Conservation (phyloP, 345 rosid species). For the Sonneratia alba region DNA sequence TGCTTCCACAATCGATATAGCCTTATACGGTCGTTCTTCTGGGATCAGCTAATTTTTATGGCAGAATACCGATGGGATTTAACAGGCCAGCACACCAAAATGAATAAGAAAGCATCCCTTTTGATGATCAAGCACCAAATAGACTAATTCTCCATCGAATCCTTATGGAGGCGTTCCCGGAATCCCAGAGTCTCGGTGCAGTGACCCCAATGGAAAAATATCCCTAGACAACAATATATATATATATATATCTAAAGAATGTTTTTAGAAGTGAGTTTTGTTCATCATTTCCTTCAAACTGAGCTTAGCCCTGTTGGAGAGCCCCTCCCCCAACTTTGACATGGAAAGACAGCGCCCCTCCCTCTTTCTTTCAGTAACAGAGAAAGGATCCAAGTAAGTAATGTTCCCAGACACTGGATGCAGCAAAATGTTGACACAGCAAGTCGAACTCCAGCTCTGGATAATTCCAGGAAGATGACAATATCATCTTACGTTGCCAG, state of each 20-base stretch:
- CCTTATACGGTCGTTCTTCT: no score
- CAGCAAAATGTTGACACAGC: neutral
- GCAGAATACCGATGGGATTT: no score
- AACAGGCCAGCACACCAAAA: neutral
- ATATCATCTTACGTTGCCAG: neutral
- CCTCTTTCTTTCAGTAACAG: neutral
- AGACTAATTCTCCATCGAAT: neutral
- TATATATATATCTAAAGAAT: neutral
- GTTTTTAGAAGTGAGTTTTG: neutral
- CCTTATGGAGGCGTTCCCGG: neutral
- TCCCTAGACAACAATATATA: neutral
- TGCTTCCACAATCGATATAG: no score
- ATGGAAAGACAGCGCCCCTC: neutral
- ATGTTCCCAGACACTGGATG: neutral
- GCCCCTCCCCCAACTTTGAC: neutral
- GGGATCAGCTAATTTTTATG: no score
- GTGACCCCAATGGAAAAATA: neutral
- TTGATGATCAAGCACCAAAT: neutral
- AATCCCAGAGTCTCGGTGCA: neutral
- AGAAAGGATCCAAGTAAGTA: neutral
- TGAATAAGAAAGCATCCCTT: neutral
- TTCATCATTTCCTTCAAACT: neutral
- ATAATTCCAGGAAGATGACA: constrained; percentile 4
- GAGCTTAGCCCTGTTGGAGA: neutral
- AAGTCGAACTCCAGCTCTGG: neutral